Evolutionary conservation across 345 rosid genomes (phyloP).

Genomic region (Laguncularia racemosa): DNA sequence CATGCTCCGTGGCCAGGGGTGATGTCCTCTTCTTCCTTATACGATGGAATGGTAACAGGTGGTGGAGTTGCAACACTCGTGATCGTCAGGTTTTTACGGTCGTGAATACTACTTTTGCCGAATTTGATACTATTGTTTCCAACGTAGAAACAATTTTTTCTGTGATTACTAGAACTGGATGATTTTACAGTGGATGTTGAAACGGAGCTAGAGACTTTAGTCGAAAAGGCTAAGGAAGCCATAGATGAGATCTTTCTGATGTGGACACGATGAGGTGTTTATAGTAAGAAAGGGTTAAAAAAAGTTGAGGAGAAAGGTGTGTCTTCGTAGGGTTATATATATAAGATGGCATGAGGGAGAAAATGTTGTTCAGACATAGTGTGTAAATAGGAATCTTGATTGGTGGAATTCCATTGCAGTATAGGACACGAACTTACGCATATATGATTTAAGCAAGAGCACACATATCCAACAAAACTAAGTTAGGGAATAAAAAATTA

Average conservation of each 20-base stretch:
- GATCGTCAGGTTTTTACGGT: slow-evolving; percentile 10
- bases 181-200: slow-evolving; percentile 12
- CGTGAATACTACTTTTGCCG: slow-evolving; percentile 18
- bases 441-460: too few relatives aligned
- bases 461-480: too few relatives aligned
- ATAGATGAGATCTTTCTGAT: slow-evolving; percentile 11
- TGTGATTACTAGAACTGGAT: slow-evolving; percentile 8
- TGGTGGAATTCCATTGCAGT: too few relatives aligned
- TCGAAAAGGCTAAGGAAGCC: slow-evolving; percentile 35
- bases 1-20: slow-evolving; percentile 57
- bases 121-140: slow-evolving; percentile 3
- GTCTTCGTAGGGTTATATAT: too few relatives aligned
- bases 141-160: slow-evolving; percentile 3
- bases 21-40: slow-evolving; percentile 18
- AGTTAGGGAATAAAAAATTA: too few relatives aligned
- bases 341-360: too few relatives aligned
- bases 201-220: slow-evolving; percentile 10
- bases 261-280: not conserved
- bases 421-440: too few relatives aligned
- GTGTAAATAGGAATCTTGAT: too few relatives aligned
- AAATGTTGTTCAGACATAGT: too few relatives aligned
- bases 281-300: too few relatives aligned
- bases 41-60: slow-evolving; percentile 16
- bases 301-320: too few relatives aligned
- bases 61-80: slow-evolving; percentile 27